phyloP scores from a whole-genome alignment of 768 basidiomycete species.

The Russula olivacea region DNA sequence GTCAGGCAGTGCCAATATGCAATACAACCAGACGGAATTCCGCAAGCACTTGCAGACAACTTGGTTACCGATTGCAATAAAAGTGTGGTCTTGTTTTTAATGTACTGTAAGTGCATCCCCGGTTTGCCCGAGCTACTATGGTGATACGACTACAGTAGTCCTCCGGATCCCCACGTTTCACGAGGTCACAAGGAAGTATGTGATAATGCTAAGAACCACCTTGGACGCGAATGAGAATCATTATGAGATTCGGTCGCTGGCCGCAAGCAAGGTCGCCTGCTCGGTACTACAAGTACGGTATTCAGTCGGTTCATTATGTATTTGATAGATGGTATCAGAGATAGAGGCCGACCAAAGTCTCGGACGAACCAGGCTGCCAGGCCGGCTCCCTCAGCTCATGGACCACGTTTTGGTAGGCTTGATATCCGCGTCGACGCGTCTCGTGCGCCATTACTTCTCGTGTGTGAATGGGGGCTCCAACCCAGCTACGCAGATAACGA shows the following conservation, averaged over 20 bases:
- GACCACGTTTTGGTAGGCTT: conserved; percentile 75
- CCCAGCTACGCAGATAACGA: conserved; percentile 35
- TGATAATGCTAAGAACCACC: conserved; percentile 46
- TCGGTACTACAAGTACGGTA: conserved; percentile 61
- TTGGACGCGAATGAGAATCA: too few relatives aligned
- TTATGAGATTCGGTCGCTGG: conserved; percentile 74
- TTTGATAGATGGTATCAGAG: conserved; percentile 66
- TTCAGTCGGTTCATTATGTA: conserved; percentile 14
- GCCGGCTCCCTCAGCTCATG: too few relatives aligned
- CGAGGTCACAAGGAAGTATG: conserved; percentile 39
- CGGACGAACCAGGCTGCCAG: conserved; percentile 56
- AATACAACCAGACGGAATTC: too few relatives aligned
- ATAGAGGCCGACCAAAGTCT: conserved; percentile 67
- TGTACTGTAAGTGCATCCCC: too few relatives aligned
- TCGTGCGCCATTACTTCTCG: conserved; percentile 41
- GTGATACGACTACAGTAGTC: too few relatives aligned
- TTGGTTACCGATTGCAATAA: too few relatives aligned
- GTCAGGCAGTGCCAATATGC: too few relatives aligned
- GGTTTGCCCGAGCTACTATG: too few relatives aligned
- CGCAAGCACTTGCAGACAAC: too few relatives aligned
- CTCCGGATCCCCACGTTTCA: too few relatives aligned
- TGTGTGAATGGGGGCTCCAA: not conserved
- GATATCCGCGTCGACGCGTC: conserved; percentile 55
- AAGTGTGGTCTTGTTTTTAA: too few relatives aligned
- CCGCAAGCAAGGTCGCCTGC: conserved; percentile 74